Conservation (phyloP, 225 moss, liverwort and hornwort genomes). For the Pleurozium schreberi region DNA sequence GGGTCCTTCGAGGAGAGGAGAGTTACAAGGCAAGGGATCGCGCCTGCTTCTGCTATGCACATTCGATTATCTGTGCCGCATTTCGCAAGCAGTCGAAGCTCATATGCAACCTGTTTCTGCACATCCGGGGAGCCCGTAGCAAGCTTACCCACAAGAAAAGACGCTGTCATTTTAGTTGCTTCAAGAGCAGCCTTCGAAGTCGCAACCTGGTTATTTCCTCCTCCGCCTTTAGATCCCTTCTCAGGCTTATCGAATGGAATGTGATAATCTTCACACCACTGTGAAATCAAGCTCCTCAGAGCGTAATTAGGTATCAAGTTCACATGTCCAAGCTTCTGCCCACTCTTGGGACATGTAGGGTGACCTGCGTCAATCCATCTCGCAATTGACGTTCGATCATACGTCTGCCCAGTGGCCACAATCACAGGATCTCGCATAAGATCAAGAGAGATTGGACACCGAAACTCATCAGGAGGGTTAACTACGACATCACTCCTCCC, state of each 20-base stretch:
- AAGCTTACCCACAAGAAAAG: conserved; percentile 52
- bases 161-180: conserved; percentile 64
- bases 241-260: conserved; percentile 57
- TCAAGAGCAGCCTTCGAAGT: conserved; percentile 52
- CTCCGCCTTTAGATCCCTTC: conserved; percentile 30
- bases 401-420: conserved; percentile 67
- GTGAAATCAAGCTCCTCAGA: conserved; percentile 41
- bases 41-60: conserved; percentile 62
- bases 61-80: conserved; percentile 61
- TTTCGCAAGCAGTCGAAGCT: conserved; percentile 57
- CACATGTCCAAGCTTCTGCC: conserved; percentile 54
- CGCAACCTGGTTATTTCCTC: conserved; percentile 17
- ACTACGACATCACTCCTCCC: conserved; percentile 17
- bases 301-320: conserved; percentile 53
- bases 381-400: conserved; percentile 50
- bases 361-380: conserved; percentile 65
- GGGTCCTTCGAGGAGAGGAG: conserved; percentile 54
- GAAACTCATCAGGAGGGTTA: conserved; percentile 58
- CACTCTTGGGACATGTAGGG: conserved; percentile 58
- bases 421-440: conserved; percentile 70
- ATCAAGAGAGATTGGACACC: conserved; percentile 64
- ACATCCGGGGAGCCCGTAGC: conserved; percentile 52
- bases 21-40: conserved; percentile 40
- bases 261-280: conserved; percentile 65
- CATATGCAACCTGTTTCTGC: conserved; percentile 56